phyloP scores from a whole-genome alignment of 192 early-diverging fungal species.

The Phycomyces blakesleeanus region DNA sequence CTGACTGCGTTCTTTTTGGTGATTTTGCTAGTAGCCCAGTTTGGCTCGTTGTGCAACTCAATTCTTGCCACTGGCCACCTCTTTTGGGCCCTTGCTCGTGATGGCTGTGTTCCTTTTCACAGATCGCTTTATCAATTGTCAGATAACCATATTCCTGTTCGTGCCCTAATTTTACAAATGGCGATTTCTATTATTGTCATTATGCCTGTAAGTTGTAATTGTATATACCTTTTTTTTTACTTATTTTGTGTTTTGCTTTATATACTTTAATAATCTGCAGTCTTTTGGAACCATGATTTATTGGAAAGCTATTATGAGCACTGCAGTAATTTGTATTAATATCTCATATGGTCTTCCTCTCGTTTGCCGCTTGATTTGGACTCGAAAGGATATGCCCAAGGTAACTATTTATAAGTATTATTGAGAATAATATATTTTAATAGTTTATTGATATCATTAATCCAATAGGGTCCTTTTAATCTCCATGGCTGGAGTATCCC shows the following conservation, averaged over 20 bases:
- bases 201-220: constrained; percentile 24
- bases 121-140: constrained; percentile 35
- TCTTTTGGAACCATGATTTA: constrained; percentile 36
- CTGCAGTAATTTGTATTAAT: constrained; percentile 42
- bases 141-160: constrained; percentile 32
- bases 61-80: constrained; percentile 40
- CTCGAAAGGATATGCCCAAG: constrained; percentile 12
- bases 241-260: neutral
- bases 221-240: neutral
- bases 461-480: constrained; percentile 37
- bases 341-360: constrained; percentile 43
- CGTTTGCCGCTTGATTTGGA: constrained; percentile 37
- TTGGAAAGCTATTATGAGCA: constrained; percentile 43
- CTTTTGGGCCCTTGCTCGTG: constrained; percentile 46
- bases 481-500: constrained; percentile 31
- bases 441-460: too few species aligned
- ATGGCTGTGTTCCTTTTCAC: constrained; percentile 43
- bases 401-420: too few species aligned
- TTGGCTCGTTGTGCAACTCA: constrained; percentile 40
- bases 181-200: constrained; percentile 36
- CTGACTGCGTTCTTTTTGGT: constrained; percentile 34
- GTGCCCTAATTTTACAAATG: constrained; percentile 30
- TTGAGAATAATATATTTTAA: too few species aligned
- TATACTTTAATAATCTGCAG: constrained; percentile 2
- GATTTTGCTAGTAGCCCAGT: constrained; percentile 39